phyloP scores from a whole-genome alignment of 768 basidiomycete genomes.

The Mycena vulgaris region DNA sequence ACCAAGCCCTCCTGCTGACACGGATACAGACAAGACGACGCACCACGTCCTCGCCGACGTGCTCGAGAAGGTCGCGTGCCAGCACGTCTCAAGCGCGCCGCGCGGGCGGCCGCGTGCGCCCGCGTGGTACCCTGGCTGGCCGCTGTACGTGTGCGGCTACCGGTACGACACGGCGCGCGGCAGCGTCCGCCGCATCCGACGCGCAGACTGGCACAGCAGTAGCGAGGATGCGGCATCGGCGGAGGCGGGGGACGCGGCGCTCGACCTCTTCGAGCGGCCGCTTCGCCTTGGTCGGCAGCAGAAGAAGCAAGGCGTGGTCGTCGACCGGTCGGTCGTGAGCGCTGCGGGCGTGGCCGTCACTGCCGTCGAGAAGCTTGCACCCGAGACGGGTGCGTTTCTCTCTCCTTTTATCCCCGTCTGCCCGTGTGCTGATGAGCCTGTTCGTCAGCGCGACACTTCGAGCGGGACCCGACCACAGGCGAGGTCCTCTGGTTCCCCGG shows the following conservation, averaged over 20 bases:
- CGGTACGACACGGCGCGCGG: slow-evolving; percentile 76
- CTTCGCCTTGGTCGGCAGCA: slow-evolving; percentile 43
- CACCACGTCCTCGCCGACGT: slow-evolving; percentile 83
- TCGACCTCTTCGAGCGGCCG: slow-evolving; percentile 34
- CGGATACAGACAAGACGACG: slow-evolving; percentile 60
- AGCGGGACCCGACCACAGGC: slow-evolving; percentile 72
- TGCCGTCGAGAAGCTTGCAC: slow-evolving; percentile 63
- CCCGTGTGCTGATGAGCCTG: background rate
- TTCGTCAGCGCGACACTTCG: slow-evolving; percentile 74
- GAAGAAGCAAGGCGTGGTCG: slow-evolving; percentile 44
- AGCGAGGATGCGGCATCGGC: slow-evolving; percentile 37
- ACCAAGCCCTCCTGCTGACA: slow-evolving; percentile 13
- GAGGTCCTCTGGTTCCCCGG: slow-evolving; percentile 84
- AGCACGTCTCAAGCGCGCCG: slow-evolving; percentile 70
- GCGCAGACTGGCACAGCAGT: slow-evolving; percentile 45
- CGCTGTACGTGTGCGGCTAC: slow-evolving; percentile 80
- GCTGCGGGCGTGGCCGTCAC: slow-evolving; percentile 62
- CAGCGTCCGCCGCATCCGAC: slow-evolving; percentile 56
- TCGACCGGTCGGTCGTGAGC: slow-evolving; percentile 64
- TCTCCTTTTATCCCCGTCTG: background rate
- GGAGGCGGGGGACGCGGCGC: background rate
- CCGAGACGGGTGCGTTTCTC: slow-evolving; percentile 63
- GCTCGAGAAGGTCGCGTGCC: slow-evolving; percentile 71
- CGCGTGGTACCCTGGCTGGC: slow-evolving; percentile 79
- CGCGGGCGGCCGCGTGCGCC: slow-evolving; percentile 77